phyloP scores from a whole-genome alignment of 768 basidiomycete species.

The Lactarius evosmus region DNA sequence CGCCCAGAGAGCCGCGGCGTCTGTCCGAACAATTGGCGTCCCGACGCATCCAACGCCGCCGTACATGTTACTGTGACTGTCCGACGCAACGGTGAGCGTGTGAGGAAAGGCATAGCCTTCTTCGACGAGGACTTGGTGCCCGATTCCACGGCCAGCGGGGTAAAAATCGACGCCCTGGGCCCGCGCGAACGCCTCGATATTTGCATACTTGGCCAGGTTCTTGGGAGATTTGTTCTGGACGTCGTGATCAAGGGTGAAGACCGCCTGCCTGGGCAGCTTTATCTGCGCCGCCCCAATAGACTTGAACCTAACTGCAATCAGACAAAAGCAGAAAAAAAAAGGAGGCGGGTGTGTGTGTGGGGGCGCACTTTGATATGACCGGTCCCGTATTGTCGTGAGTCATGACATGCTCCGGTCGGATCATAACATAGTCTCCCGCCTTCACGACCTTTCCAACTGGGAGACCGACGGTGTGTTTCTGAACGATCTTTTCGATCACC shows the following conservation, averaged over 20 bases:
- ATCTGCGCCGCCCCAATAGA: slow-evolving; percentile 89
- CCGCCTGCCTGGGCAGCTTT: slow-evolving; percentile 75
- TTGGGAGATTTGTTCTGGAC: slow-evolving; percentile 92
- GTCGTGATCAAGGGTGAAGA: slow-evolving; percentile 97
- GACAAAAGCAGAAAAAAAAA: slow-evolving; percentile 3
- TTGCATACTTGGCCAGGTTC: slow-evolving; percentile 88
- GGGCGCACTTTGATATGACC: slow-evolving; percentile 87
- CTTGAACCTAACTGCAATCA: slow-evolving; percentile 63
- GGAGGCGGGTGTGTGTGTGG: neutral
- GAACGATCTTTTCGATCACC: slow-evolving; percentile 95
- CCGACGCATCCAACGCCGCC: slow-evolving; percentile 97
- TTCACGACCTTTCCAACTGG: slow-evolving; percentile 75
- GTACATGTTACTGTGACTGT: slow-evolving; percentile 99
- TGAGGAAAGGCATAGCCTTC: slow-evolving; percentile 98
- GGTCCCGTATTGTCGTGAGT: slow-evolving; percentile 98
- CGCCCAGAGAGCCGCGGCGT: slow-evolving; percentile 95
- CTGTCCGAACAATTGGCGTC: slow-evolving; percentile 94
- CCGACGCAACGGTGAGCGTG: slow-evolving; percentile 92
- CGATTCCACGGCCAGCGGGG: slow-evolving; percentile 96
- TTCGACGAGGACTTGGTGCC: slow-evolving; percentile 95
- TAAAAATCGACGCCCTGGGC: slow-evolving; percentile 88
- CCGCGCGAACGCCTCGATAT: slow-evolving; percentile 88
- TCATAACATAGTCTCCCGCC: slow-evolving; percentile 99
- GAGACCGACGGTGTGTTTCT: slow-evolving; percentile 92
- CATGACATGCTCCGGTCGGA: slow-evolving; percentile 97